These are phyloP conservation scores for Trypanosomatidae sp. DNA, from an alignment of 208 protist genomes.

Conservation along the genomic window DNA sequence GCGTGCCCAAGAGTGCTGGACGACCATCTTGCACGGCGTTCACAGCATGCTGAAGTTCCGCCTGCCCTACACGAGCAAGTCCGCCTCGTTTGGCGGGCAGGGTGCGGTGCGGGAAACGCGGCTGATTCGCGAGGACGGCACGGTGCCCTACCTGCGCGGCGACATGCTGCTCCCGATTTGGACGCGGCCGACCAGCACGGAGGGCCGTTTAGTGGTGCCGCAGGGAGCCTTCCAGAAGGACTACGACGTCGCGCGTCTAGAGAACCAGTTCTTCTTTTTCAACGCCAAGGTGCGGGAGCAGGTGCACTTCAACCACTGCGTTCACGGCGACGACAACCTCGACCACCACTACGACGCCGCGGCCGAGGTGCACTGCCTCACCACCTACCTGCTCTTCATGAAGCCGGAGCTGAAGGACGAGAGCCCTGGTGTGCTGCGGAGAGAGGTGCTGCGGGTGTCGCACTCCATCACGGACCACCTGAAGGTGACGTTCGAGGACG, in stretches of 20 bases:
- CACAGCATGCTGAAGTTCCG: conserved; percentile 97
- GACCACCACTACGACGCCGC: conserved; percentile 95
- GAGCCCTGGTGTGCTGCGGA: conserved; percentile 29
- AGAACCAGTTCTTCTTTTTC: conserved; percentile 97
- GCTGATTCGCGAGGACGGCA: conserved; percentile 74
- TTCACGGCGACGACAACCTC: conserved; percentile 56
- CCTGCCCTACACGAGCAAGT: conserved; percentile 90
- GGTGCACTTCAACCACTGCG: conserved; percentile 91
- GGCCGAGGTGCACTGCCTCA: conserved; percentile 90
- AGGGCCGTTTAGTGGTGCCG: conserved; percentile 92
- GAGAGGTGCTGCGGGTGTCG: conserved; percentile 61
- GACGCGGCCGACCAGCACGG: conserved; percentile 94
- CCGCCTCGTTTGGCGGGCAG: conserved; percentile 43
- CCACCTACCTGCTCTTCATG: conserved; percentile 69
- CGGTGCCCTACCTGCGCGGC: conserved; percentile 84
- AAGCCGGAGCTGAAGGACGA: conserved; percentile 42
- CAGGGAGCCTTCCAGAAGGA: conserved; percentile 58
- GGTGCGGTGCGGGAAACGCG: conserved; percentile 31
- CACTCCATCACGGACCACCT: conserved; percentile 69
- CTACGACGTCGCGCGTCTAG: conserved; percentile 76
- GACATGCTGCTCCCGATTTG: conserved; percentile 93
- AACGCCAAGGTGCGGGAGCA: conserved; percentile 91
- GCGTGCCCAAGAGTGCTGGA: conserved; percentile 92
- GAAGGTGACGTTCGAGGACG: conserved; percentile 67
- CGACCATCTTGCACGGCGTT: conserved; percentile 83